Percentiles rank a stretch among this genome's conserved stretches.
These are phyloP conservation scores for Trebouxia sp. DNA, from an alignment of 139 green algal genomes.

Conservation along the genomic window DNA sequence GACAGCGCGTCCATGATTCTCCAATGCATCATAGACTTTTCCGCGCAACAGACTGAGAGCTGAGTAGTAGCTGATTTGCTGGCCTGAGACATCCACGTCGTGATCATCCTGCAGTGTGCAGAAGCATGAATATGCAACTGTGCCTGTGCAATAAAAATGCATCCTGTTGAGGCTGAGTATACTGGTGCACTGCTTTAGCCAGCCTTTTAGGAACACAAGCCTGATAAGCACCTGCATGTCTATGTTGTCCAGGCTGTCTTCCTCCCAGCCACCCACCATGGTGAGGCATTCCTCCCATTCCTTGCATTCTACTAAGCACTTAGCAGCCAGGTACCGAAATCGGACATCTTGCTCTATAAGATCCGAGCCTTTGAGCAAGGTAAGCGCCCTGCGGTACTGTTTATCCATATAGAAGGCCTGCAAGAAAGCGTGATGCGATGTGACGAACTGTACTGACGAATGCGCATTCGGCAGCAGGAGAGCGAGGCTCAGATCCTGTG, in stretches of 20 bases:
- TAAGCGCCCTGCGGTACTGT: constrained; percentile 72
- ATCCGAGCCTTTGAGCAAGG: constrained; percentile 52
- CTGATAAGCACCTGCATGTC: constrained; percentile 28
- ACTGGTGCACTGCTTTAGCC: not conserved
- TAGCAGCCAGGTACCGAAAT: constrained; percentile 78
- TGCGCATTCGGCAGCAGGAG: too few species aligned
- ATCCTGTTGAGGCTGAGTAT: too few species aligned
- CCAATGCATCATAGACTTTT: constrained; percentile 76
- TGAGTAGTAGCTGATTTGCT: constrained; percentile 40
- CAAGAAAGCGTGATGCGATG: not conserved
- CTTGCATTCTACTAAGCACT: constrained; percentile 72
- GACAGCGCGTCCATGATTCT: constrained; percentile 74
- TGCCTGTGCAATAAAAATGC: too few species aligned
- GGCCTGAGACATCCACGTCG: constrained; percentile 17
- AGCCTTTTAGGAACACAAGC: not conserved
- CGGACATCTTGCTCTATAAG: constrained; percentile 57
- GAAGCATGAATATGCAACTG: too few species aligned
- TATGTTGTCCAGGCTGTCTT: constrained; percentile 41
- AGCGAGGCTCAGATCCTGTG: too few species aligned
- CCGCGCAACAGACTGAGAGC: constrained; percentile 81
- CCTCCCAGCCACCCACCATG: constrained; percentile 62
- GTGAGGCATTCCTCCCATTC: constrained; percentile 92
- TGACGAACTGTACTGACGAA: not conserved
- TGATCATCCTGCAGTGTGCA: constrained; percentile 10
- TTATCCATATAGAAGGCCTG: constrained; percentile 74